A percentile compares a stretch with the other conserved stretches of the same genome.
phyloP scores from a whole-genome alignment of 176 grass and related monocot genomes.

The Carex myosuroides region DNA sequence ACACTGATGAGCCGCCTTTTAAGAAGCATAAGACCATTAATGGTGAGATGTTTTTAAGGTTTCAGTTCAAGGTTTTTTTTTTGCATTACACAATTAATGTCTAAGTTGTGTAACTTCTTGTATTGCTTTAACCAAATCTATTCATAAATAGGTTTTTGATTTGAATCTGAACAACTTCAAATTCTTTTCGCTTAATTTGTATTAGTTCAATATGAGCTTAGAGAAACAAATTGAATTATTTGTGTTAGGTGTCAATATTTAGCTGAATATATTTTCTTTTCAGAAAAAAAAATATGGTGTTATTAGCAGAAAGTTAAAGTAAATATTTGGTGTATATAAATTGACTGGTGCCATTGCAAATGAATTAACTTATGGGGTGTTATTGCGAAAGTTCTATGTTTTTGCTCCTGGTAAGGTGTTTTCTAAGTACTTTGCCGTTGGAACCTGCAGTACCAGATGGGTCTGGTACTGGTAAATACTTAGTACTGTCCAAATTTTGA shows the following conservation, averaged over 20 bases:
- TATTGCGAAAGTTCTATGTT: neutral
- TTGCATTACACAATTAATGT: neutral
- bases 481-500: neutral
- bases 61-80: neutral
- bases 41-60: slow-evolving; percentile 63
- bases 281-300: neutral
- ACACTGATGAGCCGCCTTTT: slow-evolving; percentile 27
- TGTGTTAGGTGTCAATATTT: neutral
- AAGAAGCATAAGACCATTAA: slow-evolving; percentile 53
- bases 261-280: neutral
- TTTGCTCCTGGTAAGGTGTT: neutral
- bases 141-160: neutral
- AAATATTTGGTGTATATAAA: neutral
- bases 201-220: neutral
- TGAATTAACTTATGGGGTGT: no score
- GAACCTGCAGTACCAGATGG: neutral
- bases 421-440: neutral
- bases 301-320: neutral
- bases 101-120: neutral
- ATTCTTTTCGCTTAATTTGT: neutral
- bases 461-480: neutral
- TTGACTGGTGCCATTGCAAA: neutral
- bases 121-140: neutral
- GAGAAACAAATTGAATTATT: neutral
- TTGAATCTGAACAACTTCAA: neutral